Evolutionary conservation across 148 eudicot genomes (phyloP).

Genomic region (Rhododendron mucronatum): DNA sequence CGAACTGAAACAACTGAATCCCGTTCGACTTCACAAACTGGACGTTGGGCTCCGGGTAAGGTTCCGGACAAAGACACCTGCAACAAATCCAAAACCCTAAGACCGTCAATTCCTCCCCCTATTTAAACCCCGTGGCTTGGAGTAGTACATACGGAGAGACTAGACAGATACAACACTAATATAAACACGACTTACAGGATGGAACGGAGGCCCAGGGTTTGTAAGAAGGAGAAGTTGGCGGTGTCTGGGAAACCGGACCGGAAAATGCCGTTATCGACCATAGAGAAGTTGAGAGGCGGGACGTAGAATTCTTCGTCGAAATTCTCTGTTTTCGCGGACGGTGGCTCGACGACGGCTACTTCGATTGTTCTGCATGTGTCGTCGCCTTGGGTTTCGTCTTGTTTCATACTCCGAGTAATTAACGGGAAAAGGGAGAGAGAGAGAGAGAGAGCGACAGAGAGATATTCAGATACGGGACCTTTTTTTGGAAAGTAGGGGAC

Average conservation of each 20-base stretch:
- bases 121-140: background rate
- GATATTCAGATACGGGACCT: slow-evolving; percentile 2
- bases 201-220: slow-evolving; percentile 83
- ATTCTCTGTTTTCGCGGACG: background rate
- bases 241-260: slow-evolving; percentile 83
- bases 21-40: slow-evolving; percentile 70
- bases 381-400: slow-evolving; percentile 9
- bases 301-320: slow-evolving; percentile 30
- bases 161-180: background rate
- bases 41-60: slow-evolving; percentile 65
- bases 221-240: slow-evolving; percentile 62
- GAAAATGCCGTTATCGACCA: slow-evolving; percentile 82
- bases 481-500: background rate
- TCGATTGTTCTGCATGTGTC: slow-evolving; percentile 36
- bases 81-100: background rate
- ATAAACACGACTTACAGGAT: slow-evolving; percentile 45
- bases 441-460: slow-evolving; percentile 3
- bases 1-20: slow-evolving; percentile 68
- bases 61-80: slow-evolving; percentile 89
- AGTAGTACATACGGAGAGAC: background rate
- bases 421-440: background rate
- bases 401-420: slow-evolving; percentile 9
- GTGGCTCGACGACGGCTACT: slow-evolving; percentile 26
- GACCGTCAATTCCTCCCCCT: background rate
- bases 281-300: slow-evolving; percentile 80